A percentile compares a stretch with the other conserved stretches of the same genome.
Conservation (phyloP, 78 protist species). For the Goniomonas avonlea region DNA sequence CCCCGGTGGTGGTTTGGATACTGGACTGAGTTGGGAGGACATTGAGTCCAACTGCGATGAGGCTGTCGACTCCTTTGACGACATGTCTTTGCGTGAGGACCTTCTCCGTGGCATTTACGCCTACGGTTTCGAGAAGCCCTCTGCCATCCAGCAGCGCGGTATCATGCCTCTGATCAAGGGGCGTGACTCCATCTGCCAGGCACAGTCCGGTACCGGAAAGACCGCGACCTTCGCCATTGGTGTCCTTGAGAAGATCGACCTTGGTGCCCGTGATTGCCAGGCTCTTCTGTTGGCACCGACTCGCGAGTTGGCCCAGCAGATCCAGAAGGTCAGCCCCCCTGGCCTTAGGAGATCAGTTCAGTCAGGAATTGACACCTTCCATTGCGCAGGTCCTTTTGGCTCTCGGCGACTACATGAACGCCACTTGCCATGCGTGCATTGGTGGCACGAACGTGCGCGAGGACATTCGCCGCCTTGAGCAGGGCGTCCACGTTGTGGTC, state of each 20-base stretch:
- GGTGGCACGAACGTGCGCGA: conserved; percentile 94
- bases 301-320: conserved; percentile 98
- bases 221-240: conserved; percentile 90
- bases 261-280: conserved; percentile 50
- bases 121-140: conserved; percentile 92
- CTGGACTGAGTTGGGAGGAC: conserved; percentile 2
- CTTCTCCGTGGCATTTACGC: conserved; percentile 94
- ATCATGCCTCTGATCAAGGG: conserved; percentile 81
- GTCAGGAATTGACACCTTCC: background rate
- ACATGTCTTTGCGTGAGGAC: conserved; percentile 75
- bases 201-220: conserved; percentile 98
- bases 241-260: conserved; percentile 68
- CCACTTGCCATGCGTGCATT: conserved; percentile 82
- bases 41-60: conserved; percentile 36
- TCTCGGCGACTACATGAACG: conserved; percentile 85
- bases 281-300: conserved; percentile 97
- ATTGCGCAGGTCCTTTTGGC: conserved; percentile 49
- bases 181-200: conserved; percentile 93
- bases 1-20: conserved; percentile 13
- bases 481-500: conserved; percentile 89
- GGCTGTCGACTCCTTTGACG: conserved; percentile 81
- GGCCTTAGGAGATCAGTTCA: background rate
- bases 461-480: conserved; percentile 72
- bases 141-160: conserved; percentile 96
- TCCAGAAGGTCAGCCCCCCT: conserved; percentile 72